Evolutionary conservation across 1,139 yeast genomes (phyloP).

Genomic region (Taphrina sp.): DNA sequence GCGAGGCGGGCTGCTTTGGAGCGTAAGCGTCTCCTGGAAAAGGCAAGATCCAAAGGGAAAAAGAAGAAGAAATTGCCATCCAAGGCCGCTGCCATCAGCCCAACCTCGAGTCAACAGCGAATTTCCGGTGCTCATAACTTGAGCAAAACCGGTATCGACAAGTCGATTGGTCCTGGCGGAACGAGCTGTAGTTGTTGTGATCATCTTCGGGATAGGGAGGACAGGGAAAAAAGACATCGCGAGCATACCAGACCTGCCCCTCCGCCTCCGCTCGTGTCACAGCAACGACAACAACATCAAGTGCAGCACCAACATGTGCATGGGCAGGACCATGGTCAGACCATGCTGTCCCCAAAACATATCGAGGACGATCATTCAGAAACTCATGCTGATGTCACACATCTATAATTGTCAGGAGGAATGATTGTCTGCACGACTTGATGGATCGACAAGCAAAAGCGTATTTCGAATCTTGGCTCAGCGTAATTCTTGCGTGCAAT

Average conservation of each 20-base stretch:
- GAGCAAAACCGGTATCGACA: slow-evolving; percentile 28
- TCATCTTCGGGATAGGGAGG: slow-evolving; percentile 11
- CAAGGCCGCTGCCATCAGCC: background rate
- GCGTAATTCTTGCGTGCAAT: no score
- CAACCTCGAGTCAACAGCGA: background rate
- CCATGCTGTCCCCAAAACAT: no score
- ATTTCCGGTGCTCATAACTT: slow-evolving; percentile 1
- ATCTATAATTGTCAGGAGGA: no score
- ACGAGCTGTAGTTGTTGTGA: slow-evolving; percentile 28
- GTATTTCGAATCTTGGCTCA: no score
- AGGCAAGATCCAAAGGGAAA: slow-evolving; percentile 38
- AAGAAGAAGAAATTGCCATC: slow-evolving; percentile 23
- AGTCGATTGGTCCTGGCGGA: slow-evolving; percentile 26
- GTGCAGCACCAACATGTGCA: slow-evolving; percentile 6
- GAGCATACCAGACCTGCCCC: slow-evolving; percentile 5
- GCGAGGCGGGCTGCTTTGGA: slow-evolving; percentile 37
- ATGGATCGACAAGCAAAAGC: no score
- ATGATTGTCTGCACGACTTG: no score
- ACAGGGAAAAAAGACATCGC: slow-evolving; percentile 3
- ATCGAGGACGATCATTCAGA: no score
- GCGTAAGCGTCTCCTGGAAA: slow-evolving; percentile 38
- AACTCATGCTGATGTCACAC: no score
- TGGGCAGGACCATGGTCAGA: background rate
- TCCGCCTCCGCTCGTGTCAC: background rate
- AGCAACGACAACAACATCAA: background rate